A percentile compares a stretch with the other conserved stretches of the same genome.
These are phyloP conservation scores for Penicillium griseofulvum DNA, from an alignment of 2,329 filamentous ascomycete genomes.

Conservation along the genomic window DNA sequence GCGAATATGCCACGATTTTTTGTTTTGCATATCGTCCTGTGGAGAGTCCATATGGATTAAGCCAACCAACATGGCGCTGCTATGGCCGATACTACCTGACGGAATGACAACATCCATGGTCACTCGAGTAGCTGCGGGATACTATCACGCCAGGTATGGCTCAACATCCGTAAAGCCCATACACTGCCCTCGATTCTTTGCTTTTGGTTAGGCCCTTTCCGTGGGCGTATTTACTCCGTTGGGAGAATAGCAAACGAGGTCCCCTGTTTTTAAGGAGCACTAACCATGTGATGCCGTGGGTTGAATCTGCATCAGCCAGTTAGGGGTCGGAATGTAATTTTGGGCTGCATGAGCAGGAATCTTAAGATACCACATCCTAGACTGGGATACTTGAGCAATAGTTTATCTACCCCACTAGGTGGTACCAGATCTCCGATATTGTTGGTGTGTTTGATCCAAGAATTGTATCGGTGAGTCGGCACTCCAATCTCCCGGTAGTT, in stretches of 20 bases:
- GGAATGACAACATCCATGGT: neutral
- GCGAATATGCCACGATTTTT: neutral
- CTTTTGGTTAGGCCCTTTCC: constrained; percentile 32
- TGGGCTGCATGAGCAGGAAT: neutral
- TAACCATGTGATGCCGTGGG: neutral
- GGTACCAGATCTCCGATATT: neutral
- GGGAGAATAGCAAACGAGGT: constrained; percentile 16
- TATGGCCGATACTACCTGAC: neutral
- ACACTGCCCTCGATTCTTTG: constrained; percentile 37
- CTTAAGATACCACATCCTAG: neutral
- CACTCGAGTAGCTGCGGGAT: neutral
- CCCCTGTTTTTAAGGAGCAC: neutral
- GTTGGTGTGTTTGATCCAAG: neutral
- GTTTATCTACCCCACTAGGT: neutral
- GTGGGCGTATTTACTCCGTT: constrained; percentile 31
- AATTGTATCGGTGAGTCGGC: neutral
- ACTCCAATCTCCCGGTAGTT: neutral
- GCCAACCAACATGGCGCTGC: neutral
- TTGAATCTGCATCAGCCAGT: neutral
- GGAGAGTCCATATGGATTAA: neutral
- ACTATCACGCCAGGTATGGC: neutral
- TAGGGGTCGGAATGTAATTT: neutral
- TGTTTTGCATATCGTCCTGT: neutral
- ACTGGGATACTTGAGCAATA: neutral
- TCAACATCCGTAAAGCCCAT: constrained; percentile 37